phyloP scores from a whole-genome alignment of 2,329 filamentous ascomycete species.

The Aspergillus versicolor region DNA sequence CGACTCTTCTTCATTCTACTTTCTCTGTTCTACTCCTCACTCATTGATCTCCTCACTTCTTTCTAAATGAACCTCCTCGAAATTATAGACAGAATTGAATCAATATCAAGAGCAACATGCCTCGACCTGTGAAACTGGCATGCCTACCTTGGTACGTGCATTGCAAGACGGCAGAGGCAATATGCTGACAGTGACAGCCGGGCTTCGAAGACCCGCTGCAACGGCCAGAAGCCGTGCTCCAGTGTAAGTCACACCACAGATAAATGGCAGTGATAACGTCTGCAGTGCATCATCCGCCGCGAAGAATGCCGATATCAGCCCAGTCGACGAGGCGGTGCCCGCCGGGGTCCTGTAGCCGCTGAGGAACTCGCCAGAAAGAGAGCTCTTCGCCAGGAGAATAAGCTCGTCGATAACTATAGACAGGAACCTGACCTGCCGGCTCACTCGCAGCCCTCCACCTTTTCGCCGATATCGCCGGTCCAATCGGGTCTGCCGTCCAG shows the following conservation, averaged over 20 bases:
- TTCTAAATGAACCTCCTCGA: no score
- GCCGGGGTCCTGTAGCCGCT: slow-evolving; percentile 3
- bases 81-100: no score
- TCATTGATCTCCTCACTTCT: no score
- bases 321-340: slow-evolving; percentile 10
- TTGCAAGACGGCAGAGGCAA: not conserved
- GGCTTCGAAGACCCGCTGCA: slow-evolving; percentile 24
- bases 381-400: not conserved
- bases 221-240: slow-evolving; percentile 21
- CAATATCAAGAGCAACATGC: no score
- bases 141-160: slow-evolving; percentile 21
- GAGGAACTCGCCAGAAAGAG: not conserved
- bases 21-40: no score
- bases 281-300: not conserved
- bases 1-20: not conserved
- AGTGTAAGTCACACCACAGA: slow-evolving; percentile 13
- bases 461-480: not conserved
- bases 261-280: not conserved
- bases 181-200: slow-evolving; percentile 12
- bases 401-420: not conserved
- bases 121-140: slow-evolving; percentile 17
- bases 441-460: not conserved
- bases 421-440: no score
- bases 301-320: slow-evolving; percentile 9
- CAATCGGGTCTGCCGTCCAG: not conserved